These are phyloP conservation scores for Daphne laureola DNA, from an alignment of 441 rosid genomes.

Conservation along the genomic window DNA sequence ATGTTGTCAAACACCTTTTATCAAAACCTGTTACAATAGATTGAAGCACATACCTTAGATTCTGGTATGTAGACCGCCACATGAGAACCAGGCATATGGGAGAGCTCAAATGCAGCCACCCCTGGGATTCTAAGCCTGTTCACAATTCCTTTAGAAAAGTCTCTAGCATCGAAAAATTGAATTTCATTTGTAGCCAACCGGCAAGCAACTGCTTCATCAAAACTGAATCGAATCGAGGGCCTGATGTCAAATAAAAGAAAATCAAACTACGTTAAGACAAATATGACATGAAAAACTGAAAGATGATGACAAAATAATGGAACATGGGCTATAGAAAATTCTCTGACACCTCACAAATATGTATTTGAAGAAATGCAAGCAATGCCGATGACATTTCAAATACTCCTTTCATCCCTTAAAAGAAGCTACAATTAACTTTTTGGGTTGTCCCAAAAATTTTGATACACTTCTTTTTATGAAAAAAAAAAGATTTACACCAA, in stretches of 20 bases:
- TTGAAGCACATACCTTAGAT: constrained; percentile 55
- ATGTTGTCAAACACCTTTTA: not conserved
- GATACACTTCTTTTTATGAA: no score
- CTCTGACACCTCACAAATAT: no score
- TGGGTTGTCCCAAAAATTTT: no score
- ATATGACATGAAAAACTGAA: not conserved
- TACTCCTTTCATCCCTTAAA: no score
- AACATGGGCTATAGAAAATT: no score
- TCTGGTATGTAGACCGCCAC: constrained; percentile 86
- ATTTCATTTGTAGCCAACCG: constrained; percentile 84
- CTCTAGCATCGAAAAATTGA: constrained; percentile 70
- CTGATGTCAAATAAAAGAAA: constrained; percentile 29
- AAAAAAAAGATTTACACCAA: no score
- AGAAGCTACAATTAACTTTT: no score
- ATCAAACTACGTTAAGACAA: not conserved
- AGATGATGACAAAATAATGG: not conserved
- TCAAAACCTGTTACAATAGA: not conserved
- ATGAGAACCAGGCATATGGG: constrained; percentile 71
- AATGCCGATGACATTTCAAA: no score
- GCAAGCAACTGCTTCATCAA: constrained; percentile 77
- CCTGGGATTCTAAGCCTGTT: constrained; percentile 67
- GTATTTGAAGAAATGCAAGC: no score
- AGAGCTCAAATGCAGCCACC: constrained; percentile 69
- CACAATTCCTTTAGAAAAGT: constrained; percentile 67
- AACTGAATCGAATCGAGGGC: constrained; percentile 72